phyloP scores from a whole-genome alignment of 306 rosid genomes.

The Sesbania bispinosa region DNA sequence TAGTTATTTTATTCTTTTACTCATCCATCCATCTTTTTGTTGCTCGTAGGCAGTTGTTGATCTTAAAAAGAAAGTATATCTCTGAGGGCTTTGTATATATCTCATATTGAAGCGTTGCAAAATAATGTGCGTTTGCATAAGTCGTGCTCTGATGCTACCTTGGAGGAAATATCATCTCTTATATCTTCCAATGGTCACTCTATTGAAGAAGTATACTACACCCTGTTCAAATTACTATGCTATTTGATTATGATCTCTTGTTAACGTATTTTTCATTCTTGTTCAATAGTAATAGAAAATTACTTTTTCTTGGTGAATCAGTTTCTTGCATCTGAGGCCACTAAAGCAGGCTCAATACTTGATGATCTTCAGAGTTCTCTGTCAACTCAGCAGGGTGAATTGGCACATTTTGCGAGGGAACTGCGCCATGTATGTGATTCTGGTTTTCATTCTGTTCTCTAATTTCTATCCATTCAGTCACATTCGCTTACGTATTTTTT shows the following conservation, averaged over 20 bases:
- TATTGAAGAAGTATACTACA: conserved; percentile 72
- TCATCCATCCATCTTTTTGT: background rate
- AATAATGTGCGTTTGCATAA: conserved; percentile 89
- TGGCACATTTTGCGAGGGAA: conserved; percentile 64
- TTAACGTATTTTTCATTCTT: background rate
- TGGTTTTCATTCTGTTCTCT: background rate
- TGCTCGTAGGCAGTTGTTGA: conserved; percentile 55
- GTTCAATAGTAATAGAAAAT: background rate
- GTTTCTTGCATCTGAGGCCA: conserved; percentile 66
- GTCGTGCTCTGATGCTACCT: conserved; percentile 67
- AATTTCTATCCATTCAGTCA: background rate
- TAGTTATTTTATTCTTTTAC: background rate
- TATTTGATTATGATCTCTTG: background rate
- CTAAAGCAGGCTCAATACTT: conserved; percentile 55
- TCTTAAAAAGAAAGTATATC: conserved; percentile 59
- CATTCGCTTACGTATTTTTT: background rate
- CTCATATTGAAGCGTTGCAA: conserved; percentile 72
- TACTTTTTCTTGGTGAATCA: conserved; percentile 34
- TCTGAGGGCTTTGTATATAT: conserved; percentile 52
- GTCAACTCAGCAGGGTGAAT: conserved; percentile 69
- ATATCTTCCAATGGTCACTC: conserved; percentile 59
- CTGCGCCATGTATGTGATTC: conserved; percentile 55
- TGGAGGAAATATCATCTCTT: conserved; percentile 68
- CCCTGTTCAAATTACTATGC: background rate
- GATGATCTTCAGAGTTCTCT: conserved; percentile 67